Evolutionary conservation across 257 asterid species (phyloP).

Genomic region (Linaria vulgaris): DNA sequence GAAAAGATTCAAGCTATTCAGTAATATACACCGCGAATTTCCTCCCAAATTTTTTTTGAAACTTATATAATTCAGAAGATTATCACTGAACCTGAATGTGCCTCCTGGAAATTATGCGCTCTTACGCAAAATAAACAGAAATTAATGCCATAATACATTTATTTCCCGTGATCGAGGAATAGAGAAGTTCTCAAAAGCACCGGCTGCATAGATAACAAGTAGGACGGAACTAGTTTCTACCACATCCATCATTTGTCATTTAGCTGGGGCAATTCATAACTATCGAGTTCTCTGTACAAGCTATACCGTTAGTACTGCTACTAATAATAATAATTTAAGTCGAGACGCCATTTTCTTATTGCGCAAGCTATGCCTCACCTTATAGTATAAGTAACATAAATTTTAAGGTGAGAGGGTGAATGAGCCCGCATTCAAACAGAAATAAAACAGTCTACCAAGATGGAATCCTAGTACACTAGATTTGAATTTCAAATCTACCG

Average conservation of each 20-base stretch:
- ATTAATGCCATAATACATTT: background rate
- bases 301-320: too few relatives aligned
- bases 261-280: too few relatives aligned
- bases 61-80: background rate
- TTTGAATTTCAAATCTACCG: constrained; percentile 9
- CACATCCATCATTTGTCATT: too few relatives aligned
- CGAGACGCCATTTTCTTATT: too few relatives aligned
- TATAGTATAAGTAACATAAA: background rate
- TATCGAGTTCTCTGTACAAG: too few relatives aligned
- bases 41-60: background rate
- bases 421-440: background rate
- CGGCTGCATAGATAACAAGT: constrained; percentile 9
- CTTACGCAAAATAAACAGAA: background rate
- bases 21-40: background rate
- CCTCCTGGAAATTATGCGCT: background rate
- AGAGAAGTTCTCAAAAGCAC: background rate
- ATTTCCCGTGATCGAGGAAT: background rate
- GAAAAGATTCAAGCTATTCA: constrained; percentile 8
- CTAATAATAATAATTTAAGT: too few relatives aligned
- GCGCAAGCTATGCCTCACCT: too few relatives aligned
- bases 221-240: too few relatives aligned
- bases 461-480: background rate
- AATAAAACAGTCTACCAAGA: too few relatives aligned
- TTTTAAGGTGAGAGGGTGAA: background rate
- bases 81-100: background rate